phyloP scores from a whole-genome alignment of 352 stramenopile genomes.

The Globisporangium middletonii region DNA sequence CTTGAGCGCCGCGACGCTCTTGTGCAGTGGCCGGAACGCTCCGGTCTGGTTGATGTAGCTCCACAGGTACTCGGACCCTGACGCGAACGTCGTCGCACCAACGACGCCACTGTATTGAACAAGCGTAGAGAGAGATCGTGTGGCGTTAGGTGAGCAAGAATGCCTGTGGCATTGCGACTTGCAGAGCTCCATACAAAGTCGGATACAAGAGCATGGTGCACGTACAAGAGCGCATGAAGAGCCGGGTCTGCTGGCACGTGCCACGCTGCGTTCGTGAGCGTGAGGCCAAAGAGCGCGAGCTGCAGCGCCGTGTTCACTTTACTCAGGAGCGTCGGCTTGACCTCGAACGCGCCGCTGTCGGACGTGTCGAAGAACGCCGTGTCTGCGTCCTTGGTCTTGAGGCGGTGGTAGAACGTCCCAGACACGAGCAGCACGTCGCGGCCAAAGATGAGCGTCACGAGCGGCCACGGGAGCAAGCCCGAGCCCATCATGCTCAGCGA shows the following conservation, averaged over 20 bases:
- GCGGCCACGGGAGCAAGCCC: slow-evolving; percentile 48
- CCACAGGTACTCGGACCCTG: slow-evolving; percentile 69
- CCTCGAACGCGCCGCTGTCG: slow-evolving; percentile 63
- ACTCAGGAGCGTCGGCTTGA: slow-evolving; percentile 63
- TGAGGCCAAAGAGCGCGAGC: slow-evolving; percentile 63
- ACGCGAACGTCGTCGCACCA: slow-evolving; percentile 69
- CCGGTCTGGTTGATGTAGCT: slow-evolving; percentile 69
- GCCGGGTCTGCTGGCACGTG: slow-evolving; percentile 51
- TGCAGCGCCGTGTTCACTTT: slow-evolving; percentile 82
- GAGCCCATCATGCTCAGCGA: slow-evolving; percentile 73
- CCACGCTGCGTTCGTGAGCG: slow-evolving; percentile 70
- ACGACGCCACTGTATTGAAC: slow-evolving; percentile 38
- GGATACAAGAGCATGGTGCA: slow-evolving; percentile 7
- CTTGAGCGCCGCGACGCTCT: slow-evolving; percentile 13
- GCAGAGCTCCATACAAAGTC: background rate
- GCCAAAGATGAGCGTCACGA: slow-evolving; percentile 66
- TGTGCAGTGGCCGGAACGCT: slow-evolving; percentile 52
- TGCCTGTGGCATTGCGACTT: background rate
- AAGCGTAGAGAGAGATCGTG: background rate
- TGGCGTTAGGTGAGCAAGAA: background rate
- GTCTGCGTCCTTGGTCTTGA: slow-evolving; percentile 61
- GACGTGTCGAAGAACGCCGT: slow-evolving; percentile 78
- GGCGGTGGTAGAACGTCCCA: slow-evolving; percentile 72
- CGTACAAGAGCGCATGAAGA: slow-evolving; percentile 63
- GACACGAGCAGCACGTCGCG: slow-evolving; percentile 65